phyloP scores from a whole-genome alignment of 1,139 yeast species.

The Candida sp. region DNA sequence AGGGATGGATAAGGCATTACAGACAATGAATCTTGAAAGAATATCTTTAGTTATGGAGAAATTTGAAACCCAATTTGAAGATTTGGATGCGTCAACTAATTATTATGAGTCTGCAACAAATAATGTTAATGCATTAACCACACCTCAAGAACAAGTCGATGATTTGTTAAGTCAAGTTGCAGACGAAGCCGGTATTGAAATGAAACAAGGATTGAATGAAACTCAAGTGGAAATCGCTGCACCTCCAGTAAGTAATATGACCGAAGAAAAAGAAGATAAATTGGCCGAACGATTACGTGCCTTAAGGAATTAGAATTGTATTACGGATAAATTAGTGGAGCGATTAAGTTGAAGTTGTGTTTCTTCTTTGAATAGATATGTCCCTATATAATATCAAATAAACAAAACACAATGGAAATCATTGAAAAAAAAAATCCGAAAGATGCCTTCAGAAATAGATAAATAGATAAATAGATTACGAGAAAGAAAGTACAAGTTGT shows the following conservation, averaged over 20 bases:
- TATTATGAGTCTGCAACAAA: slow-evolving; percentile 91
- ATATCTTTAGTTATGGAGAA: slow-evolving; percentile 96
- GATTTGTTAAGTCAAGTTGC: slow-evolving; percentile 90
- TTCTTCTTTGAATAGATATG: no score
- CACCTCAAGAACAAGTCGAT: slow-evolving; percentile 97
- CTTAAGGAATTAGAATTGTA: slow-evolving; percentile 30
- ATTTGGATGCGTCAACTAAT: slow-evolving; percentile 88
- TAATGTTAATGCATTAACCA: slow-evolving; percentile 80
- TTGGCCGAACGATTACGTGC: slow-evolving; percentile 89
- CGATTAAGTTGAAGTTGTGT: not conserved
- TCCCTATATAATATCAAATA: no score
- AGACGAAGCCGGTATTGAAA: slow-evolving; percentile 95
- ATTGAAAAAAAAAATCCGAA: no score
- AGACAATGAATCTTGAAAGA: slow-evolving; percentile 90
- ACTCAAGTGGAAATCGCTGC: slow-evolving; percentile 44
- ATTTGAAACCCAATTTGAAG: slow-evolving; percentile 95
- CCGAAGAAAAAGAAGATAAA: slow-evolving; percentile 82
- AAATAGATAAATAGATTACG: no score
- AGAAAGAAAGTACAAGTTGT: no score
- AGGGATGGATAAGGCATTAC: slow-evolving; percentile 97
- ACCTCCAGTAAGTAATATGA: slow-evolving; percentile 36
- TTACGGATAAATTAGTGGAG: not conserved
- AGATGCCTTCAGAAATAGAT: no score
- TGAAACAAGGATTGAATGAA: slow-evolving; percentile 74
- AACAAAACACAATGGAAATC: no score